Evolutionary conservation across 768 basidiomycete species (phyloP).

Genomic region (Collybia nuda): DNA sequence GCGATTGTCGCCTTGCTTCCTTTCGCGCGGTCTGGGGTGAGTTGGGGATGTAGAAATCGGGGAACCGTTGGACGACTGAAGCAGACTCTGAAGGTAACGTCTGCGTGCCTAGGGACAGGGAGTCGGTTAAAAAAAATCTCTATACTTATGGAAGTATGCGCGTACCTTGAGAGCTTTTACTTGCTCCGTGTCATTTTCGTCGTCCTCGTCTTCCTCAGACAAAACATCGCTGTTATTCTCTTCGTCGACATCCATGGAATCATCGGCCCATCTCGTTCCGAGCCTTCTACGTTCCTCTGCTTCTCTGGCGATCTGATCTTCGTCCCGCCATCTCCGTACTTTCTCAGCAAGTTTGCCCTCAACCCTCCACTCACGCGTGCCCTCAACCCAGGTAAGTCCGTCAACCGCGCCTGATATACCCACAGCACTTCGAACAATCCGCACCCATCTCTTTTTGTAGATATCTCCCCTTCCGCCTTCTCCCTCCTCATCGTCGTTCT

Average conservation of each 20-base stretch:
- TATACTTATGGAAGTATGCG: conserved; percentile 7
- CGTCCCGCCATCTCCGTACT: conserved; percentile 65
- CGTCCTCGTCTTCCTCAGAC: conserved; percentile 55
- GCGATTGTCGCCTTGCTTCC: conserved; percentile 27
- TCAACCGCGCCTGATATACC: conserved; percentile 68
- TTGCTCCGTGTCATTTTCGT: conserved; percentile 69
- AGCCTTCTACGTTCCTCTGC: conserved; percentile 67
- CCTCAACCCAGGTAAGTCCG: conserved; percentile 70
- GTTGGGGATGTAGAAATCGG: conserved; percentile 23
- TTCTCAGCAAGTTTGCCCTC: conserved; percentile 68
- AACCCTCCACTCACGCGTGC: conserved; percentile 60
- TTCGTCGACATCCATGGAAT: conserved; percentile 68
- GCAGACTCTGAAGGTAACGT: conserved; percentile 68
- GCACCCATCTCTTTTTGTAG: conserved; percentile 63
- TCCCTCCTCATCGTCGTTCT: conserved; percentile 58
- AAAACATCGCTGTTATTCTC: conserved; percentile 44
- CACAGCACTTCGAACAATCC: conserved; percentile 69
- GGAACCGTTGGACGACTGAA: conserved; percentile 42
- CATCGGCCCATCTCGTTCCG: conserved; percentile 63
- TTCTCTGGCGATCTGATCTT: conserved; percentile 64
- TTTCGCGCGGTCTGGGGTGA: conserved; percentile 23
- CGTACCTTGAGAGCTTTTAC: conserved; percentile 80
- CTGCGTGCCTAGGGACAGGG: conserved; percentile 58
- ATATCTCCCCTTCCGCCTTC: conserved; percentile 30
- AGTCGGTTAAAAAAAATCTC: conserved; percentile 10